Base-by-base conservation (phyloP, 176 grass and related monocot genomes). In the Luzula sylvatica region DNA sequence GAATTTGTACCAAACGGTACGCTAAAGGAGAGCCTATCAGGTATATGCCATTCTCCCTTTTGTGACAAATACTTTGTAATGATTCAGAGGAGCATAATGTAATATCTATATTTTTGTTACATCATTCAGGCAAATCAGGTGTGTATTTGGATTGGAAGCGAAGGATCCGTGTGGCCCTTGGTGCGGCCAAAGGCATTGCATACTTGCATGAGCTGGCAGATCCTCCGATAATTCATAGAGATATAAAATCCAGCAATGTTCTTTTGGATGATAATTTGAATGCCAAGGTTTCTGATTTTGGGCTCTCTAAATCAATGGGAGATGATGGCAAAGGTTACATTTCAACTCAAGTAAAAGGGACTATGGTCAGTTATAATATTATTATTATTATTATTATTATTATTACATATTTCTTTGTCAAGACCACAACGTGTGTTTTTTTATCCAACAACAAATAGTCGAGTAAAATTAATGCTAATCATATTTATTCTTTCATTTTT, bases 231-330 rank as follows among this genome's bases (percentile, higher is more conserved):
- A 65, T 94, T 3, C 87, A 94, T 68, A 80, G 87, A 12, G 87
- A 87, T 50, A 94, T 94, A 48, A 94, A 94, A 20, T 83, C 87
- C 1, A 94, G 87, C 71, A 94, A 94, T 25, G 66, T 87, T 1
- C 82, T 94, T 13, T 76, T 94, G 8, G 82, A 94, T 18, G 82
- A 94, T 21, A 66, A 78, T 11, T 68, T 94, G 43, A 87, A 87
- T 46, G 82, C 82, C 11, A 94, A 80, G 70, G 87, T 94, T 51
- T 73, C 82, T 1, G 82, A 94, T 58, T 87, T 87, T 11, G 87
- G 87, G 17, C 87, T 94, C 53, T 94, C 78, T 55, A 94, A 94
- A 52, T 75, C 41, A 1, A 67, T 87, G 0, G 82, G 68, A 8
- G 58, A 73, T 1, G 68, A 82, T 14, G 69, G 64, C 7, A 52